Base-by-base conservation (phyloP, 2,329 filamentous ascomycete genomes). In the Xylariaceae sp. region DNA sequence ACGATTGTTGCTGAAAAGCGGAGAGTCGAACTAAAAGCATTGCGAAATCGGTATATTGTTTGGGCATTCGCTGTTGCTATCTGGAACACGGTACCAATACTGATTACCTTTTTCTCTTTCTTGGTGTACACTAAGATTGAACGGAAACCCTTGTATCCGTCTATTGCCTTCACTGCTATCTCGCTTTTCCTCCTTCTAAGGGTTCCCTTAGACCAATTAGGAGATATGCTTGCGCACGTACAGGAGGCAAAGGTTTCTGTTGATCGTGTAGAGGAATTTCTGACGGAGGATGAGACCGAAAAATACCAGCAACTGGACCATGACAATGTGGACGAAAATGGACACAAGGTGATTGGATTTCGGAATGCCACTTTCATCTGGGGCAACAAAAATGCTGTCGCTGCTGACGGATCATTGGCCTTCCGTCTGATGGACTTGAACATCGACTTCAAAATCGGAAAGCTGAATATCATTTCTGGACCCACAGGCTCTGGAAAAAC, bases 151-250 rank as follows among this genome's bases (percentile, higher is more conserved):
- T 76, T 99, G 52, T 87, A 94, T 50, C 92, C 94, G 0, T 97
- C 94, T 0, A 80, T 97, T 58, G 94, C 94, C 3, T 99, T 99
- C 72, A 96, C 94, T 1, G 91, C 94, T 39, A 85, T 99, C 51
- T 97, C 94, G 0, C 85, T 99, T 60, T 99, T 99, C 71, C 91
- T 91, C 69, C 84, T 99, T 41, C 84, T 99, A 11, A 86, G 94
- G 47, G 89, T 96, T 51, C 94, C 94, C 3, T 77, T 99, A 45
- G 94, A 99, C 70, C 92, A 97, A 73, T 80, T 99, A 51, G 94
- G 94, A 49, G 94, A 99, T 71, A 99, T 99, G 94, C 87, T 97
- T 67, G 94, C 94, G 8, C 94, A 97, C 73, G 91, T 99, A 3
- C 91, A 96, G 73, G 94, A 99, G 72, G 89, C 91, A 29, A 95